Percentiles rank a stretch among this genome's conserved stretches.
These are phyloP conservation scores for Herpomyces periplanetae DNA, from an alignment of 2,329 filamentous ascomycete genomes.

Conservation along the genomic window DNA sequence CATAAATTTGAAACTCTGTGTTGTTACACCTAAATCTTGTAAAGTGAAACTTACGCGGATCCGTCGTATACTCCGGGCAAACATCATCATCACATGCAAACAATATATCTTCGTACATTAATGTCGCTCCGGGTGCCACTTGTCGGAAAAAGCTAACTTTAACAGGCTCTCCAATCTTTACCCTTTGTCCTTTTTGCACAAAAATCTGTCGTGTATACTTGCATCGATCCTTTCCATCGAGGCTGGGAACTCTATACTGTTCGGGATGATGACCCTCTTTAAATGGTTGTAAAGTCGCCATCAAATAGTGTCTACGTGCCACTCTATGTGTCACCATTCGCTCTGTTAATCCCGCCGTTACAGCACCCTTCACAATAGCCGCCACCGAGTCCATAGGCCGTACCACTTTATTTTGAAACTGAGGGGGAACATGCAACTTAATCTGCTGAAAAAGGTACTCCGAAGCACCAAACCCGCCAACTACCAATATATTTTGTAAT, in stretches of 20 bases:
- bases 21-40: neutral
- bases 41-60: conserved; percentile 38
- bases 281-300: conserved; percentile 93
- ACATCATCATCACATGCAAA: conserved; percentile 95
- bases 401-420: conserved; percentile 93
- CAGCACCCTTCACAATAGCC: conserved; percentile 88
- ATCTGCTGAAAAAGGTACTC: conserved; percentile 99
- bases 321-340: conserved; percentile 86
- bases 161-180: conserved; percentile 95
- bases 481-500: conserved; percentile 61
- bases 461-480: conserved; percentile 87
- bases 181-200: conserved; percentile 86
- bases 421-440: conserved; percentile 83
- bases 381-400: conserved; percentile 95
- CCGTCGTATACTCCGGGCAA: conserved; percentile 92
- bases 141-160: conserved; percentile 97
- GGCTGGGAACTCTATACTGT: conserved; percentile 75
- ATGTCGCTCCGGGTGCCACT: conserved; percentile 71
- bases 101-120: conserved; percentile 96
- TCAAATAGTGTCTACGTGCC: conserved; percentile 83
- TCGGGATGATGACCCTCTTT: conserved; percentile 96
- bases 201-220: conserved; percentile 97
- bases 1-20: conserved; percentile 4
- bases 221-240: conserved; percentile 90
- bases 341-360: conserved; percentile 89